phyloP scores from a whole-genome alignment of 768 basidiomycete species.

The Mycena alexandri region DNA sequence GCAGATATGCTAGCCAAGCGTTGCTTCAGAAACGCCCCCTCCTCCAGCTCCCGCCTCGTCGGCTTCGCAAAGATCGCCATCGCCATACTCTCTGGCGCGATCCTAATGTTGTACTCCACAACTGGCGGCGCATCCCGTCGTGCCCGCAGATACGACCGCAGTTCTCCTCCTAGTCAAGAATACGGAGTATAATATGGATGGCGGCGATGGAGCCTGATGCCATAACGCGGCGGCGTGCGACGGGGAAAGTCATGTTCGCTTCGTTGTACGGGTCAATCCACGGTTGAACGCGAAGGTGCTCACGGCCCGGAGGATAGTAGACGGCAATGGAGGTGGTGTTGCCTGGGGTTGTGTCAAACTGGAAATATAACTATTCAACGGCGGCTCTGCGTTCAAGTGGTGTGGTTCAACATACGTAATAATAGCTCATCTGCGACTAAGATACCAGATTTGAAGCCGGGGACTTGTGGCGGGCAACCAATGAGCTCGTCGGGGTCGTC shows the following conservation, averaged over 20 bases:
- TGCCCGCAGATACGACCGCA: too few species aligned
- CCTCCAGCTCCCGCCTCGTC: too few species aligned
- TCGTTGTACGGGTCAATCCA: not conserved
- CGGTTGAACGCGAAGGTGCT: too few species aligned
- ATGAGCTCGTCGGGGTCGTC: conserved; percentile 5
- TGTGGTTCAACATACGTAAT: not conserved
- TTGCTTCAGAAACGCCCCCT: too few species aligned
- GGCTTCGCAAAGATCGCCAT: not conserved
- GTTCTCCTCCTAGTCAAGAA: not conserved
- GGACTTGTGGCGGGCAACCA: conserved; percentile 8
- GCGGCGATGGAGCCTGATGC: conserved; percentile 5
- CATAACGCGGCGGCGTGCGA: conserved; percentile 4
- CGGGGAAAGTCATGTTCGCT: not conserved
- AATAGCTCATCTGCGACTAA: not conserved
- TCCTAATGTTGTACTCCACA: conserved; percentile 5
- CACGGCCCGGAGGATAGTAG: not conserved
- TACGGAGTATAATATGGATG: not conserved
- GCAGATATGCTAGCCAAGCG: too few species aligned
- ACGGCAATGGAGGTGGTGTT: not conserved
- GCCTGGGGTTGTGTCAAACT: too few species aligned
- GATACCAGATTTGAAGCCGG: conserved; percentile 15
- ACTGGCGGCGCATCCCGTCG: not conserved
- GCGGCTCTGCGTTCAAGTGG: not conserved
- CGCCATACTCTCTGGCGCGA: not conserved
- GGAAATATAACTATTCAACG: not conserved